These are phyloP conservation scores for Fusarium sp. DNA, from an alignment of 2,329 filamentous ascomycete genomes.

Conservation along the genomic window DNA sequence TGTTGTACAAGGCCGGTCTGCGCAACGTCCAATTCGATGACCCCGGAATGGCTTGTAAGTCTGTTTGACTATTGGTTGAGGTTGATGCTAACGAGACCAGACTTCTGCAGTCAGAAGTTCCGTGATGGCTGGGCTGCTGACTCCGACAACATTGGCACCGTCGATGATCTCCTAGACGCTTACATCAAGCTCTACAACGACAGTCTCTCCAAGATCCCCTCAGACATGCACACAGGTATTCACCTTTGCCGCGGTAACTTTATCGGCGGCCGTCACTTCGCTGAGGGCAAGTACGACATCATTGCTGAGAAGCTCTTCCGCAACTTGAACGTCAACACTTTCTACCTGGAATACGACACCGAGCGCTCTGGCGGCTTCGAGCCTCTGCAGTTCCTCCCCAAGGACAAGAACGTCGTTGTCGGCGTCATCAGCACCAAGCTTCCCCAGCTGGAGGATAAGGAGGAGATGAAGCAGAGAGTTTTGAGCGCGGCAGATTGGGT, in stretches of 20 bases:
- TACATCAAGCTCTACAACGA: slow-evolving; percentile 85
- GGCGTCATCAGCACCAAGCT: slow-evolving; percentile 74
- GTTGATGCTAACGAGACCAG: slow-evolving; percentile 52
- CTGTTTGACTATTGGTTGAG: rapidly evolving
- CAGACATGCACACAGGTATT: slow-evolving; percentile 80
- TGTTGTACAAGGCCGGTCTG: slow-evolving; percentile 71
- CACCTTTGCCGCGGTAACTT: slow-evolving; percentile 80
- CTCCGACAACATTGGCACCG: slow-evolving; percentile 72
- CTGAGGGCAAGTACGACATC: slow-evolving; percentile 73
- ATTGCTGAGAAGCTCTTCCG: slow-evolving; percentile 75
- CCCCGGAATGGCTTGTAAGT: slow-evolving; percentile 73
- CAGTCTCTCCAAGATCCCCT: slow-evolving; percentile 70
- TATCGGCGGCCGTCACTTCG: slow-evolving; percentile 73
- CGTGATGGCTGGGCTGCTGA: slow-evolving; percentile 76
- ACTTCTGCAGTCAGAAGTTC: slow-evolving; percentile 81
- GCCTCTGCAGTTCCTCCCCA: slow-evolving; percentile 70
- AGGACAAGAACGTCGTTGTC: slow-evolving; percentile 71
- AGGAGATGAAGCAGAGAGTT: slow-evolving; percentile 70
- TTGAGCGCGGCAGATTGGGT: slow-evolving; percentile 74
- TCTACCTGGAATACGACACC: slow-evolving; percentile 78
- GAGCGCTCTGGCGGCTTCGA: slow-evolving; percentile 73
- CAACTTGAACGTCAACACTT: slow-evolving; percentile 72
- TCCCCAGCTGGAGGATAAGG: slow-evolving; percentile 70
- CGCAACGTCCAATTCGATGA: slow-evolving; percentile 77
- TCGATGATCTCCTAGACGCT: slow-evolving; percentile 77